phyloP scores from a whole-genome alignment of 2,329 filamentous ascomycete genomes.

The Colletotrichum sp. region DNA sequence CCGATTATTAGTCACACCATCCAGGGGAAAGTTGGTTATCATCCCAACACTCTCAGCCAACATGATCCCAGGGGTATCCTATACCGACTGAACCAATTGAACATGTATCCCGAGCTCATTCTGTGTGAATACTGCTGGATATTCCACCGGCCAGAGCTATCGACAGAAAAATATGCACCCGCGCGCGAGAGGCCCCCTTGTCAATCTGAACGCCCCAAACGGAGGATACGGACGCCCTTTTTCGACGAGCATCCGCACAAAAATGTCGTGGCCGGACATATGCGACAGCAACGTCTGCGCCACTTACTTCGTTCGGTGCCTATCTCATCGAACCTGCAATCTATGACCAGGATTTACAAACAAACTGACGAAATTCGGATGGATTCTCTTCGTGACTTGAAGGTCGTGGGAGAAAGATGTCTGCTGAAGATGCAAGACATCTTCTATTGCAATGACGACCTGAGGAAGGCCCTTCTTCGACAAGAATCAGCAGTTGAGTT shows the following conservation, averaged over 20 bases:
- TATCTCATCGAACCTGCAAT: neutral
- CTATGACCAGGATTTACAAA: neutral
- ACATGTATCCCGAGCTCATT: neutral
- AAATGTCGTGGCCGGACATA: neutral
- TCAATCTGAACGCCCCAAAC: too few species aligned
- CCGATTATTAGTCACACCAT: fast-evolving
- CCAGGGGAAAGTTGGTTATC: neutral
- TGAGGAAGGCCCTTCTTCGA: neutral
- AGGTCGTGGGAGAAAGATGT: neutral
- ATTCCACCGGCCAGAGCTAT: neutral
- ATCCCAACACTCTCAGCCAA: neutral
- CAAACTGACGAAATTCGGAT: neutral
- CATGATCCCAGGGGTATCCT: fast-evolving
- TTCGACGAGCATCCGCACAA: neutral
- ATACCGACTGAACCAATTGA: fast-evolving
- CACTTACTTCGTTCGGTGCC: neutral
- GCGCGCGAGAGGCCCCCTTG: too few species aligned
- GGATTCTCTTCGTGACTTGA: neutral
- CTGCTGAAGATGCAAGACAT: neutral
- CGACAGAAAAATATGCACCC: too few species aligned
- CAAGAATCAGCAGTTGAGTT: neutral
- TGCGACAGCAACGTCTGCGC: neutral
- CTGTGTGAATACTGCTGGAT: neutral
- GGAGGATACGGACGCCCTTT: neutral
- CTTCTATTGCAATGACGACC: neutral